These are phyloP conservation scores for Nigrograna mackinnonii DNA, from an alignment of 2,329 filamentous ascomycete species.

Conservation along the genomic window DNA sequence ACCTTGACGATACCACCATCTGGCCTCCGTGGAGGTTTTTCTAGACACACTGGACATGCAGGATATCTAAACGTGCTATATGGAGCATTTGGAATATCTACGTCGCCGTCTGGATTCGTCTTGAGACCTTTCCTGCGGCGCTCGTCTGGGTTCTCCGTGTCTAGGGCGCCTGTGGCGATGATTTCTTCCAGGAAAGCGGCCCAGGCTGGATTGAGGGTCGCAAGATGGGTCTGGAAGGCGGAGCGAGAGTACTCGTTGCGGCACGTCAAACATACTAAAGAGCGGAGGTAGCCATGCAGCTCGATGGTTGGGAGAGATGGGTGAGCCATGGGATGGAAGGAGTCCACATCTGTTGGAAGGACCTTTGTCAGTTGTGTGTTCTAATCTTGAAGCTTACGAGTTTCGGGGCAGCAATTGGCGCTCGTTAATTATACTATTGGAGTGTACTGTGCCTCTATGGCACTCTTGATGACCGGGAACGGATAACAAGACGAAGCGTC, in stretches of 20 bases:
- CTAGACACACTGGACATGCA: conserved; percentile 79
- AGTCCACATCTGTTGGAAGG: conserved; percentile 73
- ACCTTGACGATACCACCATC: conserved; percentile 58
- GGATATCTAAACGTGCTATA: conserved; percentile 93
- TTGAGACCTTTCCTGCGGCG: conserved; percentile 71
- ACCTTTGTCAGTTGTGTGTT: too few species aligned
- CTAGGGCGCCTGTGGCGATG: conserved; percentile 72
- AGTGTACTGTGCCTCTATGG: too few species aligned
- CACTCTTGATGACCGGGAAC: background rate
- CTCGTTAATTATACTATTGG: too few species aligned
- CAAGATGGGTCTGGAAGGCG: conserved; percentile 75
- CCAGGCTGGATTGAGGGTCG: conserved; percentile 85
- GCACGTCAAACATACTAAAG: conserved; percentile 81
- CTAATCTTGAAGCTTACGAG: too few species aligned
- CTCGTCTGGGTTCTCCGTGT: conserved; percentile 75
- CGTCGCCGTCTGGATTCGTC: conserved; percentile 92
- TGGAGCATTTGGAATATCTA: conserved; percentile 83
- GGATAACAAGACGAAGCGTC: background rate
- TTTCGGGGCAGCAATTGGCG: too few species aligned
- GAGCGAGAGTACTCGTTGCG: conserved; percentile 70
- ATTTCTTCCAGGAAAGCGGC: conserved; percentile 73
- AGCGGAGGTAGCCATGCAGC: conserved; percentile 87
- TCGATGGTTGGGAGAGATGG: conserved; percentile 76
- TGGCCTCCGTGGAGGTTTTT: conserved; percentile 54
- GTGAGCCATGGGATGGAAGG: conserved; percentile 81